Base-by-base conservation (phyloP, 2,329 filamentous ascomycete genomes). In the Nothopassalora personata region DNA sequence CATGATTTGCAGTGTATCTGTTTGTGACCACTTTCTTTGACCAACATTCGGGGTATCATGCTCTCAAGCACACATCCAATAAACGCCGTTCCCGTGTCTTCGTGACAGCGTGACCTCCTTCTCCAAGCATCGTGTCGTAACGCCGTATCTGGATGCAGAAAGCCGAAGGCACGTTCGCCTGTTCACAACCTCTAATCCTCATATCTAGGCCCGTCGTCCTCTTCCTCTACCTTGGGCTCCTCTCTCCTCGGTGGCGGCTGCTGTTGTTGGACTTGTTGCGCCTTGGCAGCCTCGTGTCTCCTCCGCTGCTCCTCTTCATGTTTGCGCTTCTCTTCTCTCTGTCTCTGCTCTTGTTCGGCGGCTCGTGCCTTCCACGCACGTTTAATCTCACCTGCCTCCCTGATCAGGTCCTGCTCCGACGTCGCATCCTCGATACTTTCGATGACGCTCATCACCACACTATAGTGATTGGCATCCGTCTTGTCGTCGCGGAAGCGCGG, bases 401-500 rank as follows among this genome's bases (percentile, higher is more conserved):
- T 81, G 49, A 92, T 81, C 34, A 99, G 80, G 70, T 99, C 91
- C 58, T 89, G 81, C 74, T 96, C 86, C 0, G 85, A 89, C 10
- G 99, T 91, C 1, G 86, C 86, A 69, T 97, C 91, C 61, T 86
- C 82, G 67, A 99, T 97, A 74, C 90, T 96, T 64, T 93, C 87
- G 60, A 97, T 81, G 4, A 99, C 94, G 71, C 89, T 95, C 28
- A 86, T 80, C 1, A 97, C 90, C 0, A 90, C 93, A 18, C 80
- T 86, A 60, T 89, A 87, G 74, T 97, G 92, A 70, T 99, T 99
- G 0, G 90, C 91, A 66, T 96, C 88, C 30, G 81, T 79, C 77
- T 99, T 99, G 75, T 99, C 94, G 69, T 97, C 92, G 54, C 94
- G 83, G 74, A 97, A 93, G 31, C 92, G 86, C 67, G 94, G 87